phyloP scores from a whole-genome alignment of 768 basidiomycete species.

The Tricholoma terreum region DNA sequence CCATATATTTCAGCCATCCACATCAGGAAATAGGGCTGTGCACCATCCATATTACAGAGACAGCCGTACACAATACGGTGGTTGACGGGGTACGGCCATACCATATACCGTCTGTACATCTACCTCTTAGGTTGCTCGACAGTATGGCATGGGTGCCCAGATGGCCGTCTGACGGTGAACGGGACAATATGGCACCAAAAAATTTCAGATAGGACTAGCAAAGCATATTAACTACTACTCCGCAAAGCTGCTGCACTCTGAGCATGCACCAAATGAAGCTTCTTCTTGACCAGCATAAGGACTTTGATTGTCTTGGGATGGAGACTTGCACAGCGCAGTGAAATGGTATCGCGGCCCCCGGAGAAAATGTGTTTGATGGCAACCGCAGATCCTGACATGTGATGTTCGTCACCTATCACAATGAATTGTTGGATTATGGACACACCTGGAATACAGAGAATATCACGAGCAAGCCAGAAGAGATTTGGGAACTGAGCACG shows the following conservation, averaged over 20 bases:
- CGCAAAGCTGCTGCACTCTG: not conserved
- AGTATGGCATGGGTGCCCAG: not conserved
- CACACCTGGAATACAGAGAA: constrained; percentile 3
- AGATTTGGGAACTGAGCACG: constrained; percentile 4
- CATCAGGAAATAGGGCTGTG: no score
- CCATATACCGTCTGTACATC: not conserved
- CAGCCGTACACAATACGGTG: no score
- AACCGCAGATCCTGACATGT: not conserved
- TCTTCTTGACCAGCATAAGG: not conserved
- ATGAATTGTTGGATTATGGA: not conserved
- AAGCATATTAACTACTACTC: no score
- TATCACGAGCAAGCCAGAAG: no score
- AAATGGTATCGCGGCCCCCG: not conserved
- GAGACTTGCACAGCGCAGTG: not conserved
- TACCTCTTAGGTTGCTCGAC: not conserved
- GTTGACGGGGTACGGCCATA: no score
- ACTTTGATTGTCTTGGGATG: not conserved
- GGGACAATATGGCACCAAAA: not conserved
- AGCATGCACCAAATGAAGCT: not conserved
- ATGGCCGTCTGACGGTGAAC: not conserved
- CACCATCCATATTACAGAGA: no score
- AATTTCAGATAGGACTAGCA: not conserved
- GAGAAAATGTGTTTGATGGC: not conserved
- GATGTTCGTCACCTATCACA: not conserved
- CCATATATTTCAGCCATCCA: no score